Evolutionary conservation across 139 green algal species (phyloP), one percentile per base, ranked within the genome.

Genomic region (Coelastrella sp.): DNA sequence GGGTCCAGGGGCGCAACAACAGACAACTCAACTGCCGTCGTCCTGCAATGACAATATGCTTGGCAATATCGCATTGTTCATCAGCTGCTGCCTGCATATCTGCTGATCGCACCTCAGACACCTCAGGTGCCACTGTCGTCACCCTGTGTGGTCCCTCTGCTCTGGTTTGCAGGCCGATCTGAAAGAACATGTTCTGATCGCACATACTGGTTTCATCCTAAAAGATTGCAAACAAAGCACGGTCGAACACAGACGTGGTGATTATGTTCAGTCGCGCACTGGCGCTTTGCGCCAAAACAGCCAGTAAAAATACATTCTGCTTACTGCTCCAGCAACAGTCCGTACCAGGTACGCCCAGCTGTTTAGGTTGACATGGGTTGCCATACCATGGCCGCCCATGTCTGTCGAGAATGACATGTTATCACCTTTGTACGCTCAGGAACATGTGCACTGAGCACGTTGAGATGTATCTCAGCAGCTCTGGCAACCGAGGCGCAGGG

Each of bases 401-500:
- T 17, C 63, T 17, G 63, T 17, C 15, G 63, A 70, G 63, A 70
- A 4, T 14, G 35, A 49, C 11, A 24, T 74, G 56, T 58, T 27
- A 8, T 60, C 58, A 14, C 6, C 11, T 66, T 35, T 70, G 63
- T 25, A 25, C 70, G 3, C 19, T 19, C 63, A 87, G 82, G 63
- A 25, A 9, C 35, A 24, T 19, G 63, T 49, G 58, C 82, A 19
- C 27, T 78, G 14, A 87, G 82, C 65, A 19, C 8, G 4, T 65
- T 87, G 12, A 25, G 82, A 63, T 87, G 82, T n/a, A 14, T 87
- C 17, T 78, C 82, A 56, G 63, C 82, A 10, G 49, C 22, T 63
- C 65, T 87, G 63, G 24, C 11, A 49, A 24, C 24, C 9, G 63
- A 61, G 27, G 12, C 63, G 24, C 22, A 25, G 6, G 6, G 82